Base-by-base conservation (phyloP, 306 rosid species). In the Mucuna pruriens region DNA sequence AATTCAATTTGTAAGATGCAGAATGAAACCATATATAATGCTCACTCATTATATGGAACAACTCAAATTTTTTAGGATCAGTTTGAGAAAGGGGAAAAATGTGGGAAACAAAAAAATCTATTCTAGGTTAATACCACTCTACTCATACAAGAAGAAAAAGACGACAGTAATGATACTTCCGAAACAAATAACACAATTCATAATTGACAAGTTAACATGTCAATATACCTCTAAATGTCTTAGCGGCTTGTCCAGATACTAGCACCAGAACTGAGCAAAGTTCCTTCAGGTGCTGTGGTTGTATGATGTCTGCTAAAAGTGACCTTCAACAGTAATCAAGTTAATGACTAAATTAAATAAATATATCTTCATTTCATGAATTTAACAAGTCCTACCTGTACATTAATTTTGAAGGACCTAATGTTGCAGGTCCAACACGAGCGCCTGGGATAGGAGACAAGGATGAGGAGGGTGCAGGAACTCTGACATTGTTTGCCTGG, bases 221-320 rank as follows among this genome's bases (percentile, higher is more conserved):
- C 7, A 52, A 79, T 6, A 49, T 85, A 95, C 99, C 99, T 85
- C 93, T 83, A 81, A 89, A 60, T 79, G 90, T 83, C 87, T 94
- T 92, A 23, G 97, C 93, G 15, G 94, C 90, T 87, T 95, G 98
- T 81, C 94, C 97, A 9, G 98, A 86, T 75, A 90, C 85, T 44
- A 93, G 91, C 77, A 95, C 98, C 82, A 95, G 90, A 85, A 91
- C 97, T 17, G 98, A 93, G 86, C 99, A 95, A 76, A 95, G 93
- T 86, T 93, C 99, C 87, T 92, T 95, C 73, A 95, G 83, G 86
- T 95, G 94, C 81, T 92, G 97, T 70, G 98, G 94, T 83, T 92
- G 98, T 81, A 95, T 92, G 87, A 95, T 95, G 91, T 95, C 98
- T 72, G 99, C 97, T 82, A 95, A 88, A 49, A 95, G 90, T 83